Base-by-base conservation (phyloP, 345 rosid species). In the Xanthoceras sorbifolium region DNA sequence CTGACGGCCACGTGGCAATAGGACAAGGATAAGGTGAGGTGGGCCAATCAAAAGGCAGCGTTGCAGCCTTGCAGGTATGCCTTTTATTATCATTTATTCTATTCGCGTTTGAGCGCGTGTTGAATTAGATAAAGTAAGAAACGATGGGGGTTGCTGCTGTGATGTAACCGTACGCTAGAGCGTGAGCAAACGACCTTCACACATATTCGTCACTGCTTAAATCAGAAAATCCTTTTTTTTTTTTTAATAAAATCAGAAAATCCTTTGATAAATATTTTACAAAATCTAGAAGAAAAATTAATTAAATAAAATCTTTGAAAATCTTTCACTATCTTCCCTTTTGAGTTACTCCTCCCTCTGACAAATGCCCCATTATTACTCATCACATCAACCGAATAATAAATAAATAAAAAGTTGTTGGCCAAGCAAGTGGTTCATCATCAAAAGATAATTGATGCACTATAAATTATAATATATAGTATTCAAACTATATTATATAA, bases 1-100 rank as follows among this genome's bases (percentile, higher is more conserved):
- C n/a, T n/a, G n/a, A n/a, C n/a, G n/a, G 59, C 81, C 89, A 82
- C 89, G 84, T 80, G 10, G 5, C 26, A 28, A 25, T 20, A 18
- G 48, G n/a, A 10, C 12, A 32, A 23, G 6, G 85, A 81, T 79
- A 81, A 75, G 81, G 75, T 63, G 10, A 15, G 67, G 59, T 38
- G 57, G 81, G 72, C 73, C 74, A 8, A 17, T 1, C 31, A 18
- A 18, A 26, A 1, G 23, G 25, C 46, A 18, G n/a, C n/a, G 52
- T 31, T 20, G 25, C 26, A 17, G 28, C 4, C 9, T 2, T 2
- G 0, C 17, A n/a, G n/a, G n/a, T n/a, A n/a, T n/a, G n/a, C n/a
- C n/a, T n/a, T 29, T 5, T 9, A 12, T 1, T 54, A 3, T 18
- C 25, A 12, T 69, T 64, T 9, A 1, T 0, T 7, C 9, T 70